Evolutionary conservation across 192 early-diverging fungal species (phyloP).

Genomic region (Linnemannia zychae): DNA sequence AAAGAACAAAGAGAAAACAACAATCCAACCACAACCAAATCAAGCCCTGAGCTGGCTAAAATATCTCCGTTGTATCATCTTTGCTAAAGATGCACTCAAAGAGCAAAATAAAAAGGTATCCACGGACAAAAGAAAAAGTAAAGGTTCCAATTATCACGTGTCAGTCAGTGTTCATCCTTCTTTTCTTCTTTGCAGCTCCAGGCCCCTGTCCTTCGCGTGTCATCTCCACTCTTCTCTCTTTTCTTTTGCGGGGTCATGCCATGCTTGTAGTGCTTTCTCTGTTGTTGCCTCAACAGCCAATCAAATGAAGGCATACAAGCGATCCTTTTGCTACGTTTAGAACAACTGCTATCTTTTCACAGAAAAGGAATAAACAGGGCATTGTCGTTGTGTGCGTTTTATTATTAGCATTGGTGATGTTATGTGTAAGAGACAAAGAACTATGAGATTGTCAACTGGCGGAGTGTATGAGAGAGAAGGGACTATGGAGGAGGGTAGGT

Average conservation of each 20-base stretch:
- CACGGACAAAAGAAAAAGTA: background rate
- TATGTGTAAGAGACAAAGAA: background rate
- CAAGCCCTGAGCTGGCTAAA: background rate
- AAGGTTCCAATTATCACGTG: background rate
- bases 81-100: background rate
- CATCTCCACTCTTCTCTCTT: background rate
- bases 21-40: background rate
- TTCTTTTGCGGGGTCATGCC: constrained; percentile 2
- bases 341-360: too few species aligned
- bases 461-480: too few species aligned
- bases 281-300: background rate
- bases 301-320: background rate
- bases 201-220: constrained; percentile 10
- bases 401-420: too few species aligned
- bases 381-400: background rate
- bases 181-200: background rate
- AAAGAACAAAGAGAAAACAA: background rate
- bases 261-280: too few species aligned
- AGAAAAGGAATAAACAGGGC: background rate
- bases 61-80: background rate
- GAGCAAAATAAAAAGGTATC: background rate
- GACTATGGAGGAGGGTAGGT: too few species aligned
- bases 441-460: too few species aligned
- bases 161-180: background rate
- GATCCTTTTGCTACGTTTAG: too few species aligned